These are phyloP conservation scores for Tulasnella sp. DNA, from an alignment of 768 basidiomycete species.

Conservation along the genomic window DNA sequence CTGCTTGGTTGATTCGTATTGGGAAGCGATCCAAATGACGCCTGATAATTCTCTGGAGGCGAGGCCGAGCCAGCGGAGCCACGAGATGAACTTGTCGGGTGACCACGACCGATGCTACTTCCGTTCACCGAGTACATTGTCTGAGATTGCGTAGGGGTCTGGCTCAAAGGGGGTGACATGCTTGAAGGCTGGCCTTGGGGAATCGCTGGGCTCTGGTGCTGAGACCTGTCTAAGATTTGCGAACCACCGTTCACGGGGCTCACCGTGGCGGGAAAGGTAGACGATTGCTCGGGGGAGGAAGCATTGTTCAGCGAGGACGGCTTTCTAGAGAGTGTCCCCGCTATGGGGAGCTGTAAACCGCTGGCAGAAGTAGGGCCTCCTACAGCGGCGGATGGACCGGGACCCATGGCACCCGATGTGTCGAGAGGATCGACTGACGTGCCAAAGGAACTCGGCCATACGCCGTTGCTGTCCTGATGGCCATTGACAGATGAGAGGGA, in stretches of 20 bases:
- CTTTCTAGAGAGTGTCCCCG: conserved; percentile 4
- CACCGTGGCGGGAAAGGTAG: not conserved
- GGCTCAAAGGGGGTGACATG: not conserved
- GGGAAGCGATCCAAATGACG: conserved; percentile 3
- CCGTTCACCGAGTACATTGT: conserved; percentile 1
- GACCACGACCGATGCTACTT: not conserved
- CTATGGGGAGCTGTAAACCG: not conserved
- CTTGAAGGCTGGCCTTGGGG: not conserved
- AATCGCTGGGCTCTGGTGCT: not conserved
- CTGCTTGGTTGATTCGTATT: not conserved
- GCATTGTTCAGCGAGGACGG: not conserved
- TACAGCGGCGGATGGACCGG: conserved; percentile 4
- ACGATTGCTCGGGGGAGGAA: conserved; percentile 8
- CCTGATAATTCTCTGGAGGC: not conserved
- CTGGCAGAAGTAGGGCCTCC: conserved; percentile 1
- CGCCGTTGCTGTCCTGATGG: not conserved
- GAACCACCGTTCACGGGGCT: not conserved
- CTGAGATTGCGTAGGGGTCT: not conserved
- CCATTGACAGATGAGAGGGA: not conserved
- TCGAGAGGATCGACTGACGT: conserved; percentile 3
- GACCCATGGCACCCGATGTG: not conserved
- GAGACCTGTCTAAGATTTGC: conserved; percentile 2
- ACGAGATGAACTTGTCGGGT: not conserved
- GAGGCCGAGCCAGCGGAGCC: conserved; percentile 4
- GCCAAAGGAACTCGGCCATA: not conserved